Evolutionary conservation across 257 asterid genomes (phyloP), one percentile per base, ranked within the genome.

Genomic region (Solanum neorickii): DNA sequence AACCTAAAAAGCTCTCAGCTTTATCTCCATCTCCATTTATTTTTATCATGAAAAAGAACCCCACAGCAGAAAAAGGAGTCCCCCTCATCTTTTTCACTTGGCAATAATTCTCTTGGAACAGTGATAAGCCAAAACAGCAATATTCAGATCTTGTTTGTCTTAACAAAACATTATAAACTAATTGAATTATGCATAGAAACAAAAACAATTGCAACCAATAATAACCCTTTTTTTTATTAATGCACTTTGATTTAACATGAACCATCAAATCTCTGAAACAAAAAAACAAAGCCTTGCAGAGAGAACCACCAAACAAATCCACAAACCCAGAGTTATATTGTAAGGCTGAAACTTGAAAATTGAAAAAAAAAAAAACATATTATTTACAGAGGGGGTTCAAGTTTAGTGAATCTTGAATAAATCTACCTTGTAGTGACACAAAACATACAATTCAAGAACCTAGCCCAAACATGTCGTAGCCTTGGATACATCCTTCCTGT

Each of bases 371-470:
- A 21, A 76, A 27, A 80, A 49, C 39, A 80, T 49, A 49, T 49
- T 80, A 49, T 41, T 56, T 83, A 37, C 66, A 70, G 62, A 84
- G 37, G 60, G 72, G 20, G 39, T 39, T 33, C 59, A 82, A 76
- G 23, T 62, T 75, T 15, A 25, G 7, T 35, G 62, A 44, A 80
- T 47, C 84, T 80, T 75, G 83, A 75, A 75, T 33, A 33, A 31
- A 83, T 86, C 89, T 84, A 94, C 62, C 91, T 86, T 7, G 92
- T 33, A 31, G 93, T 52, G 25, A 84, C 47, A 39, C 88, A 83
- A 80, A 94, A 91, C 90, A 95, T 35, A 89, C 92, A 94, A 85
- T 91, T 92, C 65, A 95, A 89, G 92, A 96, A 90, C 94, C 99
- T 92, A 14, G 94, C 89, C 77, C 93, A 96, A 42, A 95, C 98